Evolutionary conservation across 257 asterid species (phyloP).

Genomic region (Petrea volubilis): DNA sequence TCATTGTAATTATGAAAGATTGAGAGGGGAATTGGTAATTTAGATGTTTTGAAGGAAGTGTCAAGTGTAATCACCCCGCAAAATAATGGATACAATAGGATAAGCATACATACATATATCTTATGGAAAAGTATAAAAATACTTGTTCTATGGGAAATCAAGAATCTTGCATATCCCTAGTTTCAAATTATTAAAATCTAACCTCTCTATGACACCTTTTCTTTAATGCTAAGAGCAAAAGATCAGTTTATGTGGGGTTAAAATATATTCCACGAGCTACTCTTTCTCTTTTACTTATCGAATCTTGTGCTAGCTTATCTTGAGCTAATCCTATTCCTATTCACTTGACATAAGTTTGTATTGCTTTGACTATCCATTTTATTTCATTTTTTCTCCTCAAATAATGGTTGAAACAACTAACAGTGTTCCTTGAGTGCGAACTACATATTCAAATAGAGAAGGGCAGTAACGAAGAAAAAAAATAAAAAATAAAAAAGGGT

Average conservation of each 20-base stretch:
- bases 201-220: not conserved
- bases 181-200: not conserved
- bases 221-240: not conserved
- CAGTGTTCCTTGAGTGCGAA: not conserved
- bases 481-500: not conserved
- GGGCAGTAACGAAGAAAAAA: not conserved
- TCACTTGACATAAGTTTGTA: not conserved
- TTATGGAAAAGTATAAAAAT: too few species aligned
- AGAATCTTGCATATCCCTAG: not conserved
- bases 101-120: not conserved
- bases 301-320: not conserved
- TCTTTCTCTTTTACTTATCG: not conserved
- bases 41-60: too few species aligned
- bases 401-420: not conserved
- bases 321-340: not conserved
- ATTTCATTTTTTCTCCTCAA: not conserved
- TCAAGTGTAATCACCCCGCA: too few species aligned
- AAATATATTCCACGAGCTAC: not conserved
- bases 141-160: not conserved
- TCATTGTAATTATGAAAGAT: too few species aligned
- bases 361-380: not conserved
- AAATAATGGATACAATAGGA: not conserved
- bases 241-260: not conserved
- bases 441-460: not conserved
- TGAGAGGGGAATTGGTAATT: too few species aligned